Base-by-base conservation (phyloP, 805 yeast genomes). In the Vanderwaltozyma tropicalis region DNA sequence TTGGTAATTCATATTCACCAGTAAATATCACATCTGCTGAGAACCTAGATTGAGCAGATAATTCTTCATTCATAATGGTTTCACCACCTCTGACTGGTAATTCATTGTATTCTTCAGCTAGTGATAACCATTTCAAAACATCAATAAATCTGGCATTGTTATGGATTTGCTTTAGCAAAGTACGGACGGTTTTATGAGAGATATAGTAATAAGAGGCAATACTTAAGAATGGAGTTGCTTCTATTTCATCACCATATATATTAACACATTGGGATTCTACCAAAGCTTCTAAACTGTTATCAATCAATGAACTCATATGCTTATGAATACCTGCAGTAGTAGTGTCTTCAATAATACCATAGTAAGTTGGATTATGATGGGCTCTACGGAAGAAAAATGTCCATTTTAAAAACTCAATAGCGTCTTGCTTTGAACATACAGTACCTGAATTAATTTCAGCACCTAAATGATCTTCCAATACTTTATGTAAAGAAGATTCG, bases 381-480 rank as follows among this genome's bases (percentile, higher is more conserved):
- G 92, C 92, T 44, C 99, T 69, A 15, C 92, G 95, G 62, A 78
- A 80, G 70, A 92, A 68, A 53, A 92, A 92, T 0, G 98, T 92
- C 59, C 92, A 92, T 12, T 96, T 96, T 18, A 92, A 69, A 94
- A 97, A 92, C 42, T 81, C 86, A 3, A 92, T 79, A 31, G 92
- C 98, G 58, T 92, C 97, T 31, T 85, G 94, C 24, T 88, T 76
- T 44, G 77, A 86, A 1, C 94, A 81, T 4, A 92, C 96, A 0
- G 95, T 85, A 1, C 98, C 98, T 16, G 92, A 64, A 0, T 96
- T 78, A 22, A 94, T 86, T 59, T 92, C 99, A 0, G 99, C 99
- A 61, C 94, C 94, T 53, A 92, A 68, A 50, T 89, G 92, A 53
- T 92, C 98, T 31, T 85, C 88, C 26, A 92, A 61, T 44, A 83